Evolutionary conservation across 257 asterid species (phyloP), one percentile per base, ranked within the genome.

Genomic region (Solanum pinnatisectum): DNA sequence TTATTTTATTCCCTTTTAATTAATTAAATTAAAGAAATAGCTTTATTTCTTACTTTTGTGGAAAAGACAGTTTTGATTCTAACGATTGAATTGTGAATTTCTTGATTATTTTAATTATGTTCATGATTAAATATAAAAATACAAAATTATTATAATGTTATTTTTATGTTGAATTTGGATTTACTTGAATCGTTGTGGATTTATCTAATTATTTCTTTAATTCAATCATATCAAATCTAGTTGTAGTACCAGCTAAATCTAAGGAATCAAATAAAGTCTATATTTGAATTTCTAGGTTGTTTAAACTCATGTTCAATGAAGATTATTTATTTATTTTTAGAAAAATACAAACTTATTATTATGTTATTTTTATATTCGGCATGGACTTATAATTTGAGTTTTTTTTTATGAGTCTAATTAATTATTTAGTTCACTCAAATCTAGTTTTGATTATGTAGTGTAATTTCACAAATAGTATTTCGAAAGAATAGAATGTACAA

Each of bases 31-130:
- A 9, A 44, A 79, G 13, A 25, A 5, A 14, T 79, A 25, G 39
- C 5, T 79, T 79, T 79, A 10, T 79, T 42, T 79, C 10, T 42
- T 42, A 25, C 27, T 15, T 44, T 79, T 44, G 85, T 46, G 85
- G 85, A 81, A 81, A 81, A 81, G 85, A 81, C 70, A 49, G 18
- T 81, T 30, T 81, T 81, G 85, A 81, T 81, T 81, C 85, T 39
- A 81, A 81, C 5, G 68, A 46, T 8, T 46, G 16, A 46, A 32
- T 46, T 81, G 85, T 49, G 85, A 46, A 81, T 81, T 46, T 81
- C 20, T 81, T 27, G 85, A 33, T 46, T 81, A 18, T 46, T 46
- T 3, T 46, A 30, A 46, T 18, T 46, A 81, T 44, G 42, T 18
- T 81, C 42, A 49, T 81, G 30, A 30, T 30, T 81, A 81, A 30